These are phyloP conservation scores for Rutstroemia sp. DNA, from an alignment of 2,329 filamentous ascomycete species.

Conservation along the genomic window DNA sequence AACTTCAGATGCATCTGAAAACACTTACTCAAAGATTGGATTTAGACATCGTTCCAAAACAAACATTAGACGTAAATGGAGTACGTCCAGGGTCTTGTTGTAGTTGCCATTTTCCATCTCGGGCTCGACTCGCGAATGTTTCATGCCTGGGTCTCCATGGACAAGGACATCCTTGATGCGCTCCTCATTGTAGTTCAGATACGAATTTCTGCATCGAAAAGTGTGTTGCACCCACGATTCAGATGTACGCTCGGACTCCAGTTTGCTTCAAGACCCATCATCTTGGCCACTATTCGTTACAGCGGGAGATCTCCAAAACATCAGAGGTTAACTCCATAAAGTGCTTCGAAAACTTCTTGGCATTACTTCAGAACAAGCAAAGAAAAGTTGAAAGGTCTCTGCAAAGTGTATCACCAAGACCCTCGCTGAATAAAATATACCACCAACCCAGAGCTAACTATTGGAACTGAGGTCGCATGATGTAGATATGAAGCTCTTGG, in stretches of 20 bases:
- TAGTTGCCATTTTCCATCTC: background rate
- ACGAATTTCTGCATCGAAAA: too few relatives aligned
- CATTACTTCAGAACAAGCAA: too few relatives aligned
- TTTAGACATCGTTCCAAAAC: background rate
- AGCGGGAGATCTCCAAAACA: background rate
- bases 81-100: background rate
- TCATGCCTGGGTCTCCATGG: background rate
- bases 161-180: too few relatives aligned
- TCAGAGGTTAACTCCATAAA: background rate
- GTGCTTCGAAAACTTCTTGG: background rate
- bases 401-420: too few relatives aligned
- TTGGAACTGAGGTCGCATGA: too few relatives aligned
- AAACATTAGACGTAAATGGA: background rate
- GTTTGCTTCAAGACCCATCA: background rate
- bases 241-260: background rate
- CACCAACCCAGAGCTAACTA: too few relatives aligned
- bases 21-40: background rate
- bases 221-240: too few relatives aligned
- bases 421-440: too few relatives aligned
- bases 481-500: too few relatives aligned
- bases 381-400: background rate
- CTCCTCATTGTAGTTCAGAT: too few relatives aligned
- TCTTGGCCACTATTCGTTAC: background rate
- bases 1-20: constrained; percentile 3
- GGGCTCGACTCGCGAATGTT: background rate